These are phyloP conservation scores for Phytophthora syringae DNA, from an alignment of 352 stramenopile genomes.

Conservation along the genomic window DNA sequence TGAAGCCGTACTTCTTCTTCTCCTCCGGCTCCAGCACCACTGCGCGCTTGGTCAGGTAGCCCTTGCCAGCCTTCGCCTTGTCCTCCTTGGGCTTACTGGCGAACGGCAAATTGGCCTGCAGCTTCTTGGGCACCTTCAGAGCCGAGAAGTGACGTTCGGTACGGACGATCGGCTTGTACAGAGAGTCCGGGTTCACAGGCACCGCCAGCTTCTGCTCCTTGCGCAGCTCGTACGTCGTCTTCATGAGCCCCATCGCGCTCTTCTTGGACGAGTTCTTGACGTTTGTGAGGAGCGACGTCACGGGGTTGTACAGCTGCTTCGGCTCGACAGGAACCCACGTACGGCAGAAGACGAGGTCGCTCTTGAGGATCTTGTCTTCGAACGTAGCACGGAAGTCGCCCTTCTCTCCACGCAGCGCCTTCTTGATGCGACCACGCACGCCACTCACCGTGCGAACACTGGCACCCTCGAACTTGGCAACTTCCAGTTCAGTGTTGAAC, in stretches of 20 bases:
- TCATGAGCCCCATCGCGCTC: conserved; percentile 86
- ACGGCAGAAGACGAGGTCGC: conserved; percentile 99
- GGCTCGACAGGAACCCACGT: conserved; percentile 99
- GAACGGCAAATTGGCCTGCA: conserved; percentile 98
- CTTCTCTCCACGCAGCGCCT: conserved; percentile 91
- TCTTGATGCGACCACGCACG: conserved; percentile 98
- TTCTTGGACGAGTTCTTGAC: conserved; percentile 59
- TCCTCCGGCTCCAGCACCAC: conserved; percentile 97
- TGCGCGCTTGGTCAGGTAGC: conserved; percentile 89
- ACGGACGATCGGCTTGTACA: conserved; percentile 99
- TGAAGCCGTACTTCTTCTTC: conserved; percentile 97
- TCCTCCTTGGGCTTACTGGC: conserved; percentile 96
- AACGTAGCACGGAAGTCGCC: conserved; percentile 99
- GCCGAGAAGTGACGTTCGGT: conserved; percentile 92
- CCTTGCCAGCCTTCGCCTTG: conserved; percentile 86
- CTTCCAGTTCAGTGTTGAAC: conserved; percentile 96
- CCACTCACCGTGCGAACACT: conserved; percentile 98
- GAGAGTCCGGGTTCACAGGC: conserved; percentile 96
- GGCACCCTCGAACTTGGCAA: conserved; percentile 98
- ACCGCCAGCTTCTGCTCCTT: conserved; percentile 95
- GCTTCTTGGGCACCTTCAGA: conserved; percentile 96
- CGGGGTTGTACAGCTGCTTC: conserved; percentile 99
- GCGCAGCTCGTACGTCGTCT: conserved; percentile 95
- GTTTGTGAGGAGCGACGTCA: conserved; percentile 85
- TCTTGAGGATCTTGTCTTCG: conserved; percentile 99